Percentiles rank a stretch among this genome's conserved stretches.
Evolutionary conservation across 257 asterid species (phyloP).

Genomic region (Anisodus acutangulus): DNA sequence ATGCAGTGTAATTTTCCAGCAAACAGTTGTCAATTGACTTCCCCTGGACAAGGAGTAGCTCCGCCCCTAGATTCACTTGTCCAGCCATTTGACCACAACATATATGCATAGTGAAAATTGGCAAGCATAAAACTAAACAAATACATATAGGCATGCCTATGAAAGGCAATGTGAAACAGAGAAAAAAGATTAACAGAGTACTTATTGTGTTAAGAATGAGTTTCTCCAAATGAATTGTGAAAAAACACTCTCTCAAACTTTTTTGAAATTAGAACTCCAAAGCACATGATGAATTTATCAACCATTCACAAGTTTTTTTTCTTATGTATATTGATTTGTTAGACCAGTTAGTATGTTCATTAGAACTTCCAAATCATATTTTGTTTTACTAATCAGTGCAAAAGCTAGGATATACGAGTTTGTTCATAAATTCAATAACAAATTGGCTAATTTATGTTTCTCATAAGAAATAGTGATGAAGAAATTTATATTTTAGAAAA

Average conservation of each 20-base stretch:
- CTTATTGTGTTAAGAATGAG: neutral
- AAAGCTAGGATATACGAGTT: neutral
- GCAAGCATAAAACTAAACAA: neutral
- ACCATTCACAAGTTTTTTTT: neutral
- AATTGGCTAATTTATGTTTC: neutral
- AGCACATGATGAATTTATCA: neutral
- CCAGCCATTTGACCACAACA: neutral
- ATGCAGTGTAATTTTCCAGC: too few relatives aligned
- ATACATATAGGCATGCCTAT: neutral
- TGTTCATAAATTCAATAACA: neutral
- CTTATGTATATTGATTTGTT: neutral
- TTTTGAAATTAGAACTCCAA: neutral
- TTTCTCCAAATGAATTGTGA: too few relatives aligned
- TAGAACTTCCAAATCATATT: neutral
- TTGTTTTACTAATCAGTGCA: neutral
- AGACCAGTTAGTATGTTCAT: neutral
- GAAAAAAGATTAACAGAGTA: neutral
- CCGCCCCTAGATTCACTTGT: neutral
- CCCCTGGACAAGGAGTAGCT: too few relatives aligned
- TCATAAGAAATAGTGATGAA: neutral
- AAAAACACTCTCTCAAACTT: neutral
- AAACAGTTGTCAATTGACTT: too few relatives aligned
- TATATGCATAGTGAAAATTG: neutral
- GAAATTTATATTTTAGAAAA: neutral
- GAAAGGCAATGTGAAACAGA: neutral